Conservation (phyloP, 2,329 filamentous ascomycete species). For the Gliomastix tumulicola region DNA sequence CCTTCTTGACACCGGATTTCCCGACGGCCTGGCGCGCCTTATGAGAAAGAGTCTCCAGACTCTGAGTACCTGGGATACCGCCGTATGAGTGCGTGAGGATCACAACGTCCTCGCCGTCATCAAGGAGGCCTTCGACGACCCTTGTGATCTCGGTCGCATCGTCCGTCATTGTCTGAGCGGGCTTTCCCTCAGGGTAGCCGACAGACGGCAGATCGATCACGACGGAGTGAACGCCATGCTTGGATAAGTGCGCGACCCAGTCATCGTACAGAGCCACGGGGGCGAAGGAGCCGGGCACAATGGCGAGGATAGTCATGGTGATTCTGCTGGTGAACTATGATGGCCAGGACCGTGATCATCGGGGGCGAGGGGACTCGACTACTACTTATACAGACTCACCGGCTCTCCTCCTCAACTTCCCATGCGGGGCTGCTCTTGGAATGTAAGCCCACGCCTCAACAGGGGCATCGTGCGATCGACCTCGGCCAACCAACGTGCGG, state of each 20-base stretch:
- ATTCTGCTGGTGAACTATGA: too few relatives aligned
- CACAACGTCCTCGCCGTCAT: constrained; percentile 25
- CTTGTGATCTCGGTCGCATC: constrained; percentile 19
- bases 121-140: constrained; percentile 20
- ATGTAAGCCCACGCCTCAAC: too few relatives aligned
- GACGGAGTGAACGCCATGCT: background rate
- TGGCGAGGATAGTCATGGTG: background rate
- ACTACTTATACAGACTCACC: too few relatives aligned
- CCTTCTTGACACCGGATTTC: constrained; percentile 18
- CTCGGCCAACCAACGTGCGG: too few relatives aligned
- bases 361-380: too few relatives aligned
- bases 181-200: background rate
- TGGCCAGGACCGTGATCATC: too few relatives aligned
- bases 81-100: constrained; percentile 31
- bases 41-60: constrained; percentile 18
- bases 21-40: constrained; percentile 15
- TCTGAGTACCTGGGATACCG: constrained; percentile 22
- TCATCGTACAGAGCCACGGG: background rate
- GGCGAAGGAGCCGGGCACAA: constrained; percentile 2
- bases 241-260: background rate
- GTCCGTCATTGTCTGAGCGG: constrained; percentile 13
- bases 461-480: too few relatives aligned
- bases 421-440: too few relatives aligned
- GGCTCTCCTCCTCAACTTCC: too few relatives aligned
- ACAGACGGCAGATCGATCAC: background rate